phyloP scores from a whole-genome alignment of 1,284 basidiomycete genomes.

The Trichosporon sp. region DNA sequence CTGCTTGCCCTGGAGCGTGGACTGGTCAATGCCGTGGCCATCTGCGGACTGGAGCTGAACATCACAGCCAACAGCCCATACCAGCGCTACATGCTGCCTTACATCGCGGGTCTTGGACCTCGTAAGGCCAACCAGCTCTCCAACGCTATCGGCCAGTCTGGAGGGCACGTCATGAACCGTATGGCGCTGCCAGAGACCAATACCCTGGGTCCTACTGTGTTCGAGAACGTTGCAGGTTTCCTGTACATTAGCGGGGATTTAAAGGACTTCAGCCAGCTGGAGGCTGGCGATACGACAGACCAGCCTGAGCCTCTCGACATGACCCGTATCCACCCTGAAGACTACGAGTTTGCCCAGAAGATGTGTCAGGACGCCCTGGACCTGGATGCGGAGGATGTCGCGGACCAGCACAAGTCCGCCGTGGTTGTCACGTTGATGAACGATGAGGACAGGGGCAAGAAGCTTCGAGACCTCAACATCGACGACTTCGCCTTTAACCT shows the following conservation, averaged over 20 bases:
- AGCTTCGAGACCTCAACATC: constrained; percentile 87
- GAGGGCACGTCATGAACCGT: constrained; percentile 73
- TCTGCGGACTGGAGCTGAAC: constrained; percentile 95
- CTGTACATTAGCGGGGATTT: constrained; percentile 77
- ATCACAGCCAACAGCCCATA: constrained; percentile 83
- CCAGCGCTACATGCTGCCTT: constrained; percentile 83
- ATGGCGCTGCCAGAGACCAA: constrained; percentile 75
- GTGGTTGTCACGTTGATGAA: constrained; percentile 86
- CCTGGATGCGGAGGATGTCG: constrained; percentile 89
- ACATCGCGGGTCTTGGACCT: constrained; percentile 90
- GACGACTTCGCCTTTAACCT: constrained; percentile 96
- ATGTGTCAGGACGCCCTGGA: constrained; percentile 98
- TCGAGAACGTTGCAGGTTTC: constrained; percentile 88
- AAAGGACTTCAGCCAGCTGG: constrained; percentile 58
- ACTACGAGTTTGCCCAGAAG: constrained; percentile 96
- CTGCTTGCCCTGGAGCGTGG: constrained; percentile 79
- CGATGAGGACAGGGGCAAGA: constrained; percentile 75
- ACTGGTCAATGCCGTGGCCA: constrained; percentile 86
- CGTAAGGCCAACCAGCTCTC: constrained; percentile 87
- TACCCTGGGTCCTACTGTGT: constrained; percentile 80
- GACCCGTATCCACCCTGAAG: constrained; percentile 96
- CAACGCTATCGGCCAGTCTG: constrained; percentile 75
- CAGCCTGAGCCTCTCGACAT: constrained; percentile 87
- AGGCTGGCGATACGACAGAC: constrained; percentile 64
- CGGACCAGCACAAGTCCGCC: constrained; percentile 80